Evolutionary conservation across 768 basidiomycete genomes (phyloP).

Genomic region (Auricularia sp.): DNA sequence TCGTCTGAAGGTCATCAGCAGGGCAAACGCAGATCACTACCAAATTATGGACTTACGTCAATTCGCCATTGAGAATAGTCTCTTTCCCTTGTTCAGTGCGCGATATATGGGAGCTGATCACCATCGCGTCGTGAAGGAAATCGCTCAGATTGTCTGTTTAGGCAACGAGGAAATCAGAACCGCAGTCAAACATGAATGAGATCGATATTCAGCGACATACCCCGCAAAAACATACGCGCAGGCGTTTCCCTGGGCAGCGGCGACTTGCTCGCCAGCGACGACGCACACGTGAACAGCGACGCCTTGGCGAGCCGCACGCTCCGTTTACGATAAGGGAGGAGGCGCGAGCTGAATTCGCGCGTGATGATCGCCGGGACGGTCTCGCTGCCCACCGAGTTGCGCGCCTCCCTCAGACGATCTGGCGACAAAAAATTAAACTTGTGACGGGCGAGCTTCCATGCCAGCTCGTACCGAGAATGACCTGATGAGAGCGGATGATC

Average conservation of each 20-base stretch:
- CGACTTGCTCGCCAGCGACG: slow-evolving; percentile 15
- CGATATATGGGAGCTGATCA: slow-evolving; percentile 14
- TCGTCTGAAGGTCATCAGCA: slow-evolving; percentile 2
- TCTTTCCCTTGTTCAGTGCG: slow-evolving; percentile 14
- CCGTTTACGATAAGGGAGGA: slow-evolving; percentile 16
- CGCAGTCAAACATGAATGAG: too few species aligned
- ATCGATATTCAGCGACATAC: slow-evolving; percentile 1
- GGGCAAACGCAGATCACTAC: not conserved
- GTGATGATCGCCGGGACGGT: slow-evolving; percentile 12
- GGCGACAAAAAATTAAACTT: not conserved
- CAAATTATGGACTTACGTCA: slow-evolving; percentile 5
- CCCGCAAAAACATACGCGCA: not conserved
- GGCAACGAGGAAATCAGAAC: not conserved
- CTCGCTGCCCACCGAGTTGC: slow-evolving; percentile 12
- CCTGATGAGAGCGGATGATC: slow-evolving; percentile 16
- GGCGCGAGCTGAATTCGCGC: slow-evolving; percentile 11
- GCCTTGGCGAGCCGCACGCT: slow-evolving; percentile 10
- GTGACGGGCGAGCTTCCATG: too few species aligned
- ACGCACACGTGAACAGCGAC: slow-evolving; percentile 13
- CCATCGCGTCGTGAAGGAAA: slow-evolving; percentile 15
- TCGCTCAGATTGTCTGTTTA: slow-evolving; percentile 4
- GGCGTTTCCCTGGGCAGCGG: slow-evolving; percentile 17
- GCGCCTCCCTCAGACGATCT: slow-evolving; percentile 14
- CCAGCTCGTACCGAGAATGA: slow-evolving; percentile 13
- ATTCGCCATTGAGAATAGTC: slow-evolving; percentile 12